Percentiles rank a stretch among this genome's conserved stretches.
Evolutionary conservation across 2,329 filamentous ascomycete species (phyloP).

Genomic region (Neofusicoccum kwambonambiense): DNA sequence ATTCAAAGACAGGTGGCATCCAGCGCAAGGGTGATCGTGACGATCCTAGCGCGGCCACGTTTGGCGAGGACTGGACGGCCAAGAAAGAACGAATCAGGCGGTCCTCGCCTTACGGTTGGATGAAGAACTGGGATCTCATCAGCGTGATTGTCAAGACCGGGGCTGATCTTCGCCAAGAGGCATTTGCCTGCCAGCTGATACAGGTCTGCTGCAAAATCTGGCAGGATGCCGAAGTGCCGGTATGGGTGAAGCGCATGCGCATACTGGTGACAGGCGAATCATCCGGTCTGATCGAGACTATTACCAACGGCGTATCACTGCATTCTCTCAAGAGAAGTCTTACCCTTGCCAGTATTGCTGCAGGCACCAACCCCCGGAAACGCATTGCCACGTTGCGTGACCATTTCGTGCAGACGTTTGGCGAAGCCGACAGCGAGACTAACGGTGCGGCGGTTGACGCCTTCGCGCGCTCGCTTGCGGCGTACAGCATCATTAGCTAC

Average conservation of each 20-base stretch:
- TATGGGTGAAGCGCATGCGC: slow-evolving; percentile 89
- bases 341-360: slow-evolving; percentile 71
- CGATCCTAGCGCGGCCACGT: slow-evolving; percentile 80
- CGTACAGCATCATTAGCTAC: slow-evolving; percentile 83
- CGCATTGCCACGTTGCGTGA: slow-evolving; percentile 78
- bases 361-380: slow-evolving; percentile 69
- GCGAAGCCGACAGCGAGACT: slow-evolving; percentile 64
- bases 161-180: slow-evolving; percentile 78
- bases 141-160: slow-evolving; percentile 88
- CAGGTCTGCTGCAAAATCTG: slow-evolving; percentile 79
- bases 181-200: slow-evolving; percentile 83
- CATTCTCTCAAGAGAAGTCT: slow-evolving; percentile 81
- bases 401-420: slow-evolving; percentile 78
- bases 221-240: slow-evolving; percentile 69
- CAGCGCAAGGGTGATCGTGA: slow-evolving; percentile 79
- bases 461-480: slow-evolving; percentile 78
- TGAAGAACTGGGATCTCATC: slow-evolving; percentile 86
- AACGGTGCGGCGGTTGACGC: slow-evolving; percentile 72
- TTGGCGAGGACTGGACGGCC: slow-evolving; percentile 80
- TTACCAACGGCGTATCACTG: slow-evolving; percentile 83
- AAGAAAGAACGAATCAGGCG: slow-evolving; percentile 83
- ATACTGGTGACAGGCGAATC: slow-evolving; percentile 84
- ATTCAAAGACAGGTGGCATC: slow-evolving; percentile 81
- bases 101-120: slow-evolving; percentile 81
- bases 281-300: slow-evolving; percentile 81